Evolutionary conservation across 106 monocot genomes (phyloP), one percentile per base, ranked within the genome.

Genomic region (Gastrodia elata): DNA sequence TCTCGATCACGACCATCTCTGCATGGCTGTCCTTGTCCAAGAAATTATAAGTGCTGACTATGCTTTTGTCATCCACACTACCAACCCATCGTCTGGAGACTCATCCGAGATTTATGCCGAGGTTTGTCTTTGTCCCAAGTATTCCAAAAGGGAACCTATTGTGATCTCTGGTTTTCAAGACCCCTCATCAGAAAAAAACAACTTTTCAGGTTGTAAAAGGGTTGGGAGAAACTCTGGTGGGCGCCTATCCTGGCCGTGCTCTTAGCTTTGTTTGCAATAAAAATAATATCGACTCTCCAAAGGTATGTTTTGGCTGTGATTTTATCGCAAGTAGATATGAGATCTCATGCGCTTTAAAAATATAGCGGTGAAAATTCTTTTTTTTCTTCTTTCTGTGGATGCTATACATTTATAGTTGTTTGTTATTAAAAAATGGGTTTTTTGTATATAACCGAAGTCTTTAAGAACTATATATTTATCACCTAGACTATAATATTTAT

Each of bases 1-100:
- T 78, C 70, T 98, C 32, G 88, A 93, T 83, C 97, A 93, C 44
- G 90, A 98, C 24, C 73, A 83, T 75, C 80, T 98, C 22, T 88
- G 86, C 69, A 98, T 98, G 97, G 91, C 97, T 76, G 97, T 98
- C n/a, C 84, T 98, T 64, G 86, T 98, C 65, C 97, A 93, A 85
- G 90, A 98, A 86, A 89, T 98, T 57, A 83, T 93, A 20, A 91
- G 77, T 76, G 88, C 93, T 11, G 98, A 98, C 70, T 98, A 98
- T 81, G 93, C 93, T 61, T 98, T 91, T 76, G 97, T 98, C 39
- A 93, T 98, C 79, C 93, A 98, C 71, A 98, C 93, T 42, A 93
- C 88, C 8, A 98, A 93, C 65, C 93, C 97, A 61, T 98, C 88
- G 48, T 76, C 97, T 68, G 86, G 88, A 71, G 90, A 93, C 73